These are phyloP conservation scores for Hypoxylon fuscum DNA, from an alignment of 495 filamentous ascomycete genomes.

Conservation along the genomic window DNA sequence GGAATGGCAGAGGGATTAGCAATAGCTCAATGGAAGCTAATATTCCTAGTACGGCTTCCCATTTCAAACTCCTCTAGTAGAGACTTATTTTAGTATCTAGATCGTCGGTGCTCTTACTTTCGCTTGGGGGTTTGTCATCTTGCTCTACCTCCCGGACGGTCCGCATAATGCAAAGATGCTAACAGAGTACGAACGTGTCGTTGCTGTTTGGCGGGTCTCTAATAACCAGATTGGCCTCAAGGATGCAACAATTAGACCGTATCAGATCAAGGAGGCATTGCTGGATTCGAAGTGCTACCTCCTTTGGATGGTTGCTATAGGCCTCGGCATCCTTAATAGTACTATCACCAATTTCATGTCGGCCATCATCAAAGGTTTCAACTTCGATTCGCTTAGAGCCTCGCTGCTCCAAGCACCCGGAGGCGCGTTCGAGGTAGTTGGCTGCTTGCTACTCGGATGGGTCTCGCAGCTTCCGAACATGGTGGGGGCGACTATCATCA, in stretches of 20 bases:
- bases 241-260: conserved; percentile 44
- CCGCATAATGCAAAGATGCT: conserved; percentile 41
- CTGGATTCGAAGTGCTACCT: conserved; percentile 53
- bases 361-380: conserved; percentile 55
- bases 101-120: conserved; percentile 60
- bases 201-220: conserved; percentile 42
- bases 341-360: conserved; percentile 58
- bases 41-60: conserved; percentile 29
- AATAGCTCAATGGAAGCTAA: conserved; percentile 41
- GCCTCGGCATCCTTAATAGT: conserved; percentile 56
- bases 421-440: conserved; percentile 54
- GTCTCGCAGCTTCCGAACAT: conserved; percentile 51
- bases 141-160: conserved; percentile 44
- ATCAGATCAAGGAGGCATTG: conserved; percentile 52
- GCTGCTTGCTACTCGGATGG: conserved; percentile 46
- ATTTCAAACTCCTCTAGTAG: neutral
- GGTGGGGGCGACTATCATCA: conserved; percentile 37
- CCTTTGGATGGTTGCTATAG: conserved; percentile 48
- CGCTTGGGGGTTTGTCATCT: conserved; percentile 49
- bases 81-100: conserved; percentile 18
- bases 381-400: conserved; percentile 43
- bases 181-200: conserved; percentile 37
- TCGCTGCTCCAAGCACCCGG: conserved; percentile 58
- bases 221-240: conserved; percentile 41
- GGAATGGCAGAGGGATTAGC: conserved; percentile 29